Conservation (phyloP, 306 rosid genomes). For the Alnus glutinosa region DNA sequence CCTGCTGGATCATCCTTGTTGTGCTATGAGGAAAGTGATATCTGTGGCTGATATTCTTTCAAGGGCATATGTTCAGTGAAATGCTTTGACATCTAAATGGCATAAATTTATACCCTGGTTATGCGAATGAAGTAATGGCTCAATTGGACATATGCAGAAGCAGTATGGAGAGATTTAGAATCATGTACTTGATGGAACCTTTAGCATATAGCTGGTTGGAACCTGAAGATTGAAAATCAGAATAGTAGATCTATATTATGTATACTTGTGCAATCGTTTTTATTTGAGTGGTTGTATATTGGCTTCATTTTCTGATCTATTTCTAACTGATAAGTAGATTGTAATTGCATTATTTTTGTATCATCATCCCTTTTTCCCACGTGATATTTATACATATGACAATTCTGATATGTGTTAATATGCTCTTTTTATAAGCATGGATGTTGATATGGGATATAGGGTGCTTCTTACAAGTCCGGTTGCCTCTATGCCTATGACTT, state of each 20-base stretch:
- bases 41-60: not conserved
- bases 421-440: not conserved
- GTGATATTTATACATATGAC: not conserved
- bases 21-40: not conserved
- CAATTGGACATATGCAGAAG: not conserved
- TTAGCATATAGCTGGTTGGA: not conserved
- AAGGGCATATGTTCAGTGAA: not conserved
- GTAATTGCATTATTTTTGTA: not conserved
- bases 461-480: too few species aligned
- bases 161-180: not conserved
- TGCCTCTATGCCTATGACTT: too few species aligned
- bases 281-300: not conserved
- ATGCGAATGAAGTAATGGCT: not conserved
- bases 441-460: not conserved
- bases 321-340: not conserved
- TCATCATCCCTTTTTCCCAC: not conserved
- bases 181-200: not conserved
- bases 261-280: not conserved
- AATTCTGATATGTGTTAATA: not conserved
- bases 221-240: not conserved
- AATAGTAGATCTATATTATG: not conserved
- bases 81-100: not conserved
- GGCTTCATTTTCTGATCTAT: not conserved
- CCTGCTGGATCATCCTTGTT: not conserved
- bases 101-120: not conserved